Base-by-base conservation (phyloP, 805 yeast species). In the Saccharomyces paradoxus region DNA sequence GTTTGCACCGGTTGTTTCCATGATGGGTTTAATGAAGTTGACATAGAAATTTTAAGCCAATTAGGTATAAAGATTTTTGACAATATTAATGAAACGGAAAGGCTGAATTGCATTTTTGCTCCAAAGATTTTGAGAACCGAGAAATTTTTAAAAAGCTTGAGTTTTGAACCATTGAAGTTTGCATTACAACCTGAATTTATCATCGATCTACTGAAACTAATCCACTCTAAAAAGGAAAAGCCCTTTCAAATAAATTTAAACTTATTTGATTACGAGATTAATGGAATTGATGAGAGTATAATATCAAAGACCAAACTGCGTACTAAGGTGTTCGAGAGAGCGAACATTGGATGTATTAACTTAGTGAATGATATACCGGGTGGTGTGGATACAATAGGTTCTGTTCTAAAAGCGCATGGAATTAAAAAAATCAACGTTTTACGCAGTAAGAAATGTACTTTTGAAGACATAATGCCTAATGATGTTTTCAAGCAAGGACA, bases 71-170 rank as follows among this genome's bases (percentile, higher is more conserved):
- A 71, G 27, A 70, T 87, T 6, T 67, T 70, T 6, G 65, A 68
- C 13, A 71, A 71, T 6, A 64, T 73, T 12, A 54, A 53, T 13
- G 50, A 56, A 14, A 26, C 27, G 8, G 37, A 49, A 12, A 75
- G 74, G 49, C 68, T 76, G 48, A 80, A 81, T 61, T 69, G 81
- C 0, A 70, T 87, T 10, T 80, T 91, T 10, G 91, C 97, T 0
- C 96, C 97, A 1, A 82, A 82, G 56, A 76, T 86, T n/a, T 66
- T 87, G 61, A 75, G 97, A 59, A 92, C 98, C 0, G 96, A 87
- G 55, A 94, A 92, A 70, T 91, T 92, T 63, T 75, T 92, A 53
- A 78, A 80, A 47, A 82, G 90, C 22, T 71, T 90, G 51, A 81
- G 89, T 52, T 74, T 74, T 46, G 82, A 76, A 50, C 78, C 81